Percentiles rank a stretch among this genome's conserved stretches.
These are phyloP conservation scores for Asterophora parasitica DNA, from an alignment of 768 basidiomycete genomes.

Conservation along the genomic window DNA sequence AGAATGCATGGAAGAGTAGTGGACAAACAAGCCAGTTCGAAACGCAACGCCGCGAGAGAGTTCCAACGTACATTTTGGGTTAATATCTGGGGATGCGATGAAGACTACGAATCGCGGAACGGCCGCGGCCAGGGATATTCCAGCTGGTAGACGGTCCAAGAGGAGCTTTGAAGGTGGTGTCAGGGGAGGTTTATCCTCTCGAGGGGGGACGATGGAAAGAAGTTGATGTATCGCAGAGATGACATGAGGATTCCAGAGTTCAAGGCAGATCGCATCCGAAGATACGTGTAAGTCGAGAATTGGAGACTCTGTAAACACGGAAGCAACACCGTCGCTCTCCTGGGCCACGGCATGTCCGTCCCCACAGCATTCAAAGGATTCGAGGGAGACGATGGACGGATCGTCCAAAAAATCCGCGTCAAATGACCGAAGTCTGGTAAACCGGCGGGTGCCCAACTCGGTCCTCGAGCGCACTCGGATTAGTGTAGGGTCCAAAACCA, in stretches of 20 bases:
- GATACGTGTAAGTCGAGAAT: conserved; percentile 43
- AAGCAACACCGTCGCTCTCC: conserved; percentile 34
- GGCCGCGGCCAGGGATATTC: conserved; percentile 51
- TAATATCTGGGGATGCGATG: conserved; percentile 76
- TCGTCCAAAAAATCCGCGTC: conserved; percentile 40
- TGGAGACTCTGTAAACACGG: conserved; percentile 38
- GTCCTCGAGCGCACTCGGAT: conserved; percentile 43
- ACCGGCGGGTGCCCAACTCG: conserved; percentile 20
- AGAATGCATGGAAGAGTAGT: conserved; percentile 49
- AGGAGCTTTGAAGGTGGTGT: conserved; percentile 19
- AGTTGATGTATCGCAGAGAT: conserved; percentile 51
- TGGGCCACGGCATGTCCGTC: conserved; percentile 47
- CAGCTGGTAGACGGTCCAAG: conserved; percentile 45
- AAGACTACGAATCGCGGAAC: conserved; percentile 61
- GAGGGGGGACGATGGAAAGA: conserved; percentile 32
- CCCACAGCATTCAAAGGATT: conserved; percentile 46
- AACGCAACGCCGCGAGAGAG: conserved; percentile 67
- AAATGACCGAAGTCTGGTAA: conserved; percentile 23
- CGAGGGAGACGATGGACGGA: conserved; percentile 53
- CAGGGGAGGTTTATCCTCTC: conserved; percentile 5
- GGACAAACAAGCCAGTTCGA: conserved; percentile 46
- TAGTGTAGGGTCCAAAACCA: conserved; percentile 48
- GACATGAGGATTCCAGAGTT: conserved; percentile 63
- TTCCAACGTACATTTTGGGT: conserved; percentile 60
- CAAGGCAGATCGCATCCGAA: conserved; percentile 55